Evolutionary conservation across 345 rosid species (phyloP), one percentile per base, ranked within the genome.

Genomic region (Linum trigynum): DNA sequence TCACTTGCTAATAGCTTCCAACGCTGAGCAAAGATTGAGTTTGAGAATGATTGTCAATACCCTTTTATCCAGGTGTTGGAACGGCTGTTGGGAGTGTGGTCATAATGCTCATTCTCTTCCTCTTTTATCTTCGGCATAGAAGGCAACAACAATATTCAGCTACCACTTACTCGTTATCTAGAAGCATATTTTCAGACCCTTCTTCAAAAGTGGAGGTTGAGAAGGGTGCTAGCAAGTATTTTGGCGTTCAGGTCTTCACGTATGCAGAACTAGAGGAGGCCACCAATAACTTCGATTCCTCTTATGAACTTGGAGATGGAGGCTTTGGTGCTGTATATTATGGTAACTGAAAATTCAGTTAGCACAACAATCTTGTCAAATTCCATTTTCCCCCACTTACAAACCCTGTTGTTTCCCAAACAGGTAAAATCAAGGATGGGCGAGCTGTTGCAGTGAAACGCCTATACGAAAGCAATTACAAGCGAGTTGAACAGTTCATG

Each of bases 391-490:
- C 1, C 32, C 32, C 32, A 23, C 32, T 23, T 23, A 23, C 32
- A 23, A 23, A 23, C 0, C 32, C 32, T 23, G 32, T 23, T 1
- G 1, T 23, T 16, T n/a, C 16, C 36, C 17, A 2, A 7, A 15
- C 32, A 56, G 59, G 59, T 35, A 56, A 56, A 56, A 36, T 56
- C 36, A 56, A 56, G 7, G 59, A 56, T 16, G 59, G 59, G 17
- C 23, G 17, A 14, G 59, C 12, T 7, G 59, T 56, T 35, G 59
- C 59, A 35, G 59, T 56, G 17, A 56, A 56, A 56, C 17, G 59
- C 59, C 36, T 56, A 35, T 56, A 56, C 9, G 59, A 56, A 35
- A 56, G 8, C 59, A 56, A 56, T 35, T 56, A 56, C 59, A 56
- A 35, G 36, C 12, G 35, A 15, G 59, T 56, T 3, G 59, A 56